Conservation (phyloP, 2,329 filamentous ascomycete genomes). For the Aspergillus eucalypticola region DNA sequence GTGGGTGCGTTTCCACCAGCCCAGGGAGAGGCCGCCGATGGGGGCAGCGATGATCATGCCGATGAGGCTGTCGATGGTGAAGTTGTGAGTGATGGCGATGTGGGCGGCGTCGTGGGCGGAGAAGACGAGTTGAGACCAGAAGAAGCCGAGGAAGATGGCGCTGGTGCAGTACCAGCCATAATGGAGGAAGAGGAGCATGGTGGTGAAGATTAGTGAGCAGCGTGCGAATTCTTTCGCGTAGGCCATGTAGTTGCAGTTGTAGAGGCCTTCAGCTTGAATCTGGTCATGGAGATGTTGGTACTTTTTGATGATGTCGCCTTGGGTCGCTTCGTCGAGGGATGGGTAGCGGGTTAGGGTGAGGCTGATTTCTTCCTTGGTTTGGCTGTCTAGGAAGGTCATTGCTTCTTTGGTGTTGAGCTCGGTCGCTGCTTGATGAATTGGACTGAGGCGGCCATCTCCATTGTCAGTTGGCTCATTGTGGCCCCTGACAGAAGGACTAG, state of each 20-base stretch:
- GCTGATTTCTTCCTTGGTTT: conserved; percentile 16
- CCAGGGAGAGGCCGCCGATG: conserved; percentile 79
- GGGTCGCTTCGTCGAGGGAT: conserved; percentile 67
- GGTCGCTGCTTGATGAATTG: neutral
- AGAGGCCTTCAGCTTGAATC: conserved; percentile 66
- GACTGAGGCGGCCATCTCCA: neutral
- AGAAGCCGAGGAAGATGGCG: conserved; percentile 70
- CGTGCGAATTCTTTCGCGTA: conserved; percentile 71
- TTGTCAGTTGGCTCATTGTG: neutral
- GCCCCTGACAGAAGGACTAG: accelerated
- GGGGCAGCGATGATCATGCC: conserved; percentile 88
- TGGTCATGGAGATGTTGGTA: conserved; percentile 25
- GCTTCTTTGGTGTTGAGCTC: conserved; percentile 18
- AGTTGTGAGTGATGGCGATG: conserved; percentile 92
- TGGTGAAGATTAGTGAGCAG: conserved; percentile 65
- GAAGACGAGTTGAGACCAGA: conserved; percentile 94
- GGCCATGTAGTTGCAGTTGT: conserved; percentile 73
- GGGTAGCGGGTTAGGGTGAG: conserved; percentile 66
- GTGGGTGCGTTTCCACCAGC: conserved; percentile 96
- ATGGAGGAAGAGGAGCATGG: conserved; percentile 52
- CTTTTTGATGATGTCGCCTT: conserved; percentile 71
- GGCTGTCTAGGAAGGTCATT: conserved; percentile 12
- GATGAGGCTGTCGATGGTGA: conserved; percentile 75
- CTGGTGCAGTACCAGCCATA: conserved; percentile 66
- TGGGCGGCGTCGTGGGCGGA: conserved; percentile 90